Evolutionary conservation across 73 alveolate genomes (phyloP).

Genomic region (Tetrahymena elliotti): DNA sequence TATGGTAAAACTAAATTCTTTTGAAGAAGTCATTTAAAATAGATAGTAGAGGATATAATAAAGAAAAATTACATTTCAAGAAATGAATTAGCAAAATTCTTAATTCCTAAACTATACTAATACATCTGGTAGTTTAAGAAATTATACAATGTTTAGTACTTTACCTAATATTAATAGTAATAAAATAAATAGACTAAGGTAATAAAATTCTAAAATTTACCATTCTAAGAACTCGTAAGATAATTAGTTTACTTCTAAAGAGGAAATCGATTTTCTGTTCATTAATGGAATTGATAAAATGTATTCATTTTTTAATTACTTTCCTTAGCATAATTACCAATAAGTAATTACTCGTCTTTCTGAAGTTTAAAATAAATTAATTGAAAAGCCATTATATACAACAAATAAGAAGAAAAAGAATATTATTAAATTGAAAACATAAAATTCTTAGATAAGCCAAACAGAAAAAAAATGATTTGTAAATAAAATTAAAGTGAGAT

Average conservation of each 20-base stretch:
- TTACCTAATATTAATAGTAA: no score
- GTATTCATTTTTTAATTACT: not conserved
- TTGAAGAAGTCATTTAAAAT: not conserved
- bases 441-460: no score
- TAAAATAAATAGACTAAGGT: no score
- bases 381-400: not conserved
- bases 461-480: no score
- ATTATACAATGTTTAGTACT: not conserved
- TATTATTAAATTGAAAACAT: not conserved
- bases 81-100: not conserved
- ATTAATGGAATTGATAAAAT: not conserved
- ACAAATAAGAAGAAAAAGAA: not conserved
- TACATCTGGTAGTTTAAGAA: not conserved
- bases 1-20: not conserved
- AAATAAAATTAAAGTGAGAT: no score
- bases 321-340: not conserved
- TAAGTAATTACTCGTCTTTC: not conserved
- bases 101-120: not conserved
- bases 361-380: not conserved
- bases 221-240: not conserved
- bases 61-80: not conserved
- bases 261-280: not conserved
- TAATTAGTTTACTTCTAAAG: not conserved
- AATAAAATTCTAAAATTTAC: not conserved
- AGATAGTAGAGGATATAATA: not conserved